phyloP scores from a whole-genome alignment of 2,329 filamentous ascomycete species.

The Ophiostoma sp. region DNA sequence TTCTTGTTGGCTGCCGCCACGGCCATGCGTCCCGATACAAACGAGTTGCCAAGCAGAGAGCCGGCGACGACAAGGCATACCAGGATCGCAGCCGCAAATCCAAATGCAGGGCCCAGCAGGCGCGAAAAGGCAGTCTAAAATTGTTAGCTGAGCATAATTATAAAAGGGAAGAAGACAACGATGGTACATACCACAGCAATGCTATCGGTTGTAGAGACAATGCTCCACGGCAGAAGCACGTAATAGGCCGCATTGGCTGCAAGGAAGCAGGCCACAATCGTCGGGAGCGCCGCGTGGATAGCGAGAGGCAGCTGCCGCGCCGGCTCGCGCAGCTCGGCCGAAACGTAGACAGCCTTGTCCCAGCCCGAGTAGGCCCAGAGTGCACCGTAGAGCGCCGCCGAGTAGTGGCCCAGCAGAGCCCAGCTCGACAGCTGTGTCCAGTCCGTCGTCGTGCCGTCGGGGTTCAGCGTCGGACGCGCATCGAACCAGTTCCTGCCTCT shows the following conservation, averaged over 20 bases:
- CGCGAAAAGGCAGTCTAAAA: constrained; percentile 46
- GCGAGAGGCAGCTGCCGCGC: constrained; percentile 53
- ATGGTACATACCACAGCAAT: constrained; percentile 44
- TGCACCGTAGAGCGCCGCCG: constrained; percentile 55
- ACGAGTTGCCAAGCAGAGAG: constrained; percentile 57
- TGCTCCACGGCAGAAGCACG: constrained; percentile 54
- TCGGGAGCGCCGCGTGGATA: constrained; percentile 56
- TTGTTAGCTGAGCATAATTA: background rate
- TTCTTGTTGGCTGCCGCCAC: constrained; percentile 51
- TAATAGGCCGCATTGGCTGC: constrained; percentile 58
- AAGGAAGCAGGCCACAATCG: constrained; percentile 55
- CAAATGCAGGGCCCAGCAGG: constrained; percentile 49
- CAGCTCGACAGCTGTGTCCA: constrained; percentile 48
- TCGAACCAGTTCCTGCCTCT: constrained; percentile 50
- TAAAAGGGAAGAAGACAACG: background rate
- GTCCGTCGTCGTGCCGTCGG: constrained; percentile 45
- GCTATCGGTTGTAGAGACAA: constrained; percentile 54
- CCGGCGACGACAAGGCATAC: constrained; percentile 58
- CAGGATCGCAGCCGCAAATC: constrained; percentile 49
- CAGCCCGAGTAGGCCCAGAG: constrained; percentile 62
- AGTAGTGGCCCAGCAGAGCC: constrained; percentile 56
- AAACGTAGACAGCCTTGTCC: constrained; percentile 59
- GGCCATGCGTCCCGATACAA: constrained; percentile 56
- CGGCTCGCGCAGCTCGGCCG: constrained; percentile 47
- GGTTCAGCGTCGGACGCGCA: constrained; percentile 44